Percentiles rank a stretch among this genome's conserved stretches.
These are phyloP conservation scores for Striga asiatica DNA, from an alignment of 257 asterid species.

Conservation along the genomic window DNA sequence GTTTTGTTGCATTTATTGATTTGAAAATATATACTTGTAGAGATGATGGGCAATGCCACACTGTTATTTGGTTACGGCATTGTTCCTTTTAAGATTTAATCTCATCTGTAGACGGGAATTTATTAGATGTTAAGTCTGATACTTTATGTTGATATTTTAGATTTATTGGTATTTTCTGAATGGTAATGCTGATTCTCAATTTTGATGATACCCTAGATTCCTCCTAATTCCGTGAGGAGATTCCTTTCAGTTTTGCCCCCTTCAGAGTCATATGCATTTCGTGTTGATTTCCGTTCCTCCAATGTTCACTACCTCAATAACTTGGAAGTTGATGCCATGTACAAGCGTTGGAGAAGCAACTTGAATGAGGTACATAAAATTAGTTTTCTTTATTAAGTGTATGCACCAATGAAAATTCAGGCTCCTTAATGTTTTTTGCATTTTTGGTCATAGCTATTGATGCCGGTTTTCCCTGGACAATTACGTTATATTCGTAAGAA, in stretches of 20 bases:
- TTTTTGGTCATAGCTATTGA: constrained; percentile 55
- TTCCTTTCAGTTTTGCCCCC: constrained; percentile 85
- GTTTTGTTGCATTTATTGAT: constrained; percentile 5
- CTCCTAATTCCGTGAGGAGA: constrained; percentile 60
- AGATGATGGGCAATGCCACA: not conserved
- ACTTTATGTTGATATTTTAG: constrained; percentile 6
- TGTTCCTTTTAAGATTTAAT: constrained; percentile 10
- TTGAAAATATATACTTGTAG: not conserved
- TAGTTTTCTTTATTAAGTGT: no score
- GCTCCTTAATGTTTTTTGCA: constrained; percentile 17
- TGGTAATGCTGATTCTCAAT: constrained; percentile 17
- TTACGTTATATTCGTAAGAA: constrained; percentile 93
- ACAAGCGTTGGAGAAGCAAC: constrained; percentile 94
- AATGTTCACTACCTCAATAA: constrained; percentile 90
- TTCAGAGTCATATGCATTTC: constrained; percentile 56
- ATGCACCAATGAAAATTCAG: constrained; percentile 5
- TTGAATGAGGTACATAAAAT: constrained; percentile 57
- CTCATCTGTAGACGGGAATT: not conserved
- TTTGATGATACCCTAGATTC: constrained; percentile 45
- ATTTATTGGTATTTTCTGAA: constrained; percentile 12
- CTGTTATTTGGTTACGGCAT: constrained; percentile 9
- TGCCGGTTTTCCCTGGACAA: constrained; percentile 99
- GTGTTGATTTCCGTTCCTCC: constrained; percentile 87
- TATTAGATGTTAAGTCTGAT: no score
- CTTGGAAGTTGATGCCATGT: constrained; percentile 87